Evolutionary conservation across 2,329 filamentous ascomycete species (phyloP).

Genomic region (Xylogone sp.): DNA sequence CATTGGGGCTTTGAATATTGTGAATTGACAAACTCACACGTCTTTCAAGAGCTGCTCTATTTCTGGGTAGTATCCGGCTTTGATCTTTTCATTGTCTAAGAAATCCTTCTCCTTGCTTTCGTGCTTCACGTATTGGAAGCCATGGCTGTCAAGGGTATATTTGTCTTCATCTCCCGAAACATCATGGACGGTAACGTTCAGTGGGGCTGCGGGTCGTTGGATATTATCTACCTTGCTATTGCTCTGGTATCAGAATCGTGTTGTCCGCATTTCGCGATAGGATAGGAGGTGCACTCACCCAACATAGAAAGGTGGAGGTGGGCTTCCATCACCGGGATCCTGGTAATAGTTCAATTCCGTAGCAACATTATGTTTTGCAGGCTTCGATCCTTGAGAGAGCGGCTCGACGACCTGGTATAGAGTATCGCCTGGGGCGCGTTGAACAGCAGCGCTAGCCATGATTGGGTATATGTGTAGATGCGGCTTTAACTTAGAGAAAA

Average conservation of each 20-base stretch:
- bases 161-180: conserved; percentile 63
- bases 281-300: no score
- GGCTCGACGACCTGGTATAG: background rate
- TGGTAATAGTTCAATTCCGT: conserved; percentile 14
- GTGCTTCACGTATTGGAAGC: conserved; percentile 63
- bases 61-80: conserved; percentile 74
- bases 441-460: conserved; percentile 4
- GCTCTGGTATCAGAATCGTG: background rate
- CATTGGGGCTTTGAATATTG: no score
- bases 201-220: conserved; percentile 7
- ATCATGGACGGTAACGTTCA: conserved; percentile 60
- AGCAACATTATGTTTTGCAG: conserved; percentile 10
- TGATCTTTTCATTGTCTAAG: conserved; percentile 62
- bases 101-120: conserved; percentile 57
- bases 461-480: conserved; percentile 1
- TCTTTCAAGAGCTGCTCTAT: conserved; percentile 66
- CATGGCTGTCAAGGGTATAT: conserved; percentile 68
- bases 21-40: no score
- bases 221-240: conserved; percentile 1
- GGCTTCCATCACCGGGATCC: conserved; percentile 11
- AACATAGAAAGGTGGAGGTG: conserved; percentile 10
- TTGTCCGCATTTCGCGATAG: no score
- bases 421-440: background rate
- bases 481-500: background rate
- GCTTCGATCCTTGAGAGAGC: background rate